A percentile compares a stretch with the other conserved stretches of the same genome.
phyloP scores from a whole-genome alignment of 2,329 filamentous ascomycete genomes.

The Raffaelea deltoideospora region DNA sequence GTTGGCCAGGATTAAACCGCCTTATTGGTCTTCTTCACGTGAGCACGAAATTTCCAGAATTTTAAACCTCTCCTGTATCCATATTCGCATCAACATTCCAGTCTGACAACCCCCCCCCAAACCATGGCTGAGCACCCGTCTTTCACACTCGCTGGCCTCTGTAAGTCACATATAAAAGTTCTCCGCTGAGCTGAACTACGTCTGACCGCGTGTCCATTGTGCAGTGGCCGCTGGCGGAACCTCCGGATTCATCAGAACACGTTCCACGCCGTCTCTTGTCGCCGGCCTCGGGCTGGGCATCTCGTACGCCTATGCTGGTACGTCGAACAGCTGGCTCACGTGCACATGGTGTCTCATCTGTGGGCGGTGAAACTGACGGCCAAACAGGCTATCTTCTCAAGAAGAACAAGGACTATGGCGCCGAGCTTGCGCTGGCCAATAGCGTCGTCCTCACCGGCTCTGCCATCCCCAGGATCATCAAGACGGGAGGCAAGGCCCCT shows the following conservation, averaged over 20 bases:
- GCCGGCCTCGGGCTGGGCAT: conserved; percentile 1
- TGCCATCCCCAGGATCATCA: conserved; percentile 1
- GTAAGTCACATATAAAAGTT: neutral
- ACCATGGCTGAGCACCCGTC: conserved; percentile 2
- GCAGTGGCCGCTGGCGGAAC: conserved; percentile 1
- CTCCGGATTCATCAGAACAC: conserved; percentile 1
- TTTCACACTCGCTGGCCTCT: conserved; percentile 2
- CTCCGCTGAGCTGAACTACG: neutral
- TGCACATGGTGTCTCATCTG: neutral
- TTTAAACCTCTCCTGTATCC: neutral
- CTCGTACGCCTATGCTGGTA: conserved; percentile 1
- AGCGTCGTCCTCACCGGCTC: conserved; percentile 2
- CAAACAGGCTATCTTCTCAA: conserved; percentile 1
- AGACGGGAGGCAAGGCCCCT: neutral
- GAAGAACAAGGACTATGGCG: conserved; percentile 2
- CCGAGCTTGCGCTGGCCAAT: conserved; percentile 2
- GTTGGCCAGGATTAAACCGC: too few relatives aligned
- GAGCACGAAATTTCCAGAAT: neutral
- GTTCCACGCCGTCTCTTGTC: conserved; percentile 1
- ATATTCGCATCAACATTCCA: neutral
- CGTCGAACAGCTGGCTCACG: too few relatives aligned
- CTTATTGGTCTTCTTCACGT: too few relatives aligned
- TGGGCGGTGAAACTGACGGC: neutral
- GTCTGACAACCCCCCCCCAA: neutral
- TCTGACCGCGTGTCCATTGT: neutral